Evolutionary conservation across 768 basidiomycete genomes (phyloP).

Genomic region (Termitomyces sp.): DNA sequence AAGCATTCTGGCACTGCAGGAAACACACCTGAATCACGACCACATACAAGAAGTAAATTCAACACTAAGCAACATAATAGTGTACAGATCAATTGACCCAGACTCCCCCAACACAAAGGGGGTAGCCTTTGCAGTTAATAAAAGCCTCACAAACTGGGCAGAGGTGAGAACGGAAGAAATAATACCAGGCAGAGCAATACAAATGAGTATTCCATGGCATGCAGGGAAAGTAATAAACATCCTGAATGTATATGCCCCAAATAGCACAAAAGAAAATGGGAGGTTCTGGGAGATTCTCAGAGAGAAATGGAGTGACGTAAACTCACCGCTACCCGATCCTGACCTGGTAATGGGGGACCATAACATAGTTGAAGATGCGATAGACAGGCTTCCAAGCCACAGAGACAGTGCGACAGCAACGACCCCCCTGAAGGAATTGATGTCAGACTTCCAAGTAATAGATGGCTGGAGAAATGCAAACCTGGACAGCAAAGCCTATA

Average conservation of each 20-base stretch:
- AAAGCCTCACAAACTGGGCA: background rate
- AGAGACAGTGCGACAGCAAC: background rate
- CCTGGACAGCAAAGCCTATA: background rate
- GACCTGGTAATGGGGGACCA: background rate
- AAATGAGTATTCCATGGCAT: background rate
- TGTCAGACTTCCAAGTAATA: background rate
- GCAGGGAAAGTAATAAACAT: background rate
- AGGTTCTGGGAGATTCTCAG: background rate
- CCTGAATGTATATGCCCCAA: background rate
- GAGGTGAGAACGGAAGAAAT: background rate
- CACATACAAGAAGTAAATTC: background rate
- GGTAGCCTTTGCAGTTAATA: background rate
- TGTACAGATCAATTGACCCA: background rate
- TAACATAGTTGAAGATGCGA: background rate
- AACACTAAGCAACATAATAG: background rate
- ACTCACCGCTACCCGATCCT: background rate
- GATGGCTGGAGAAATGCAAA: background rate
- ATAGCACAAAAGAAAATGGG: background rate
- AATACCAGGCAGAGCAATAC: background rate
- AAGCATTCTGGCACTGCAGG: too few relatives aligned
- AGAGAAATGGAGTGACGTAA: background rate
- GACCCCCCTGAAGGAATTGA: background rate
- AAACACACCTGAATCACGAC: background rate
- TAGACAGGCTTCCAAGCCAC: background rate
- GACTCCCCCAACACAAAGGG: background rate